Evolutionary conservation across 78 protist species (phyloP).

Genomic region (Mastigamoeba balamuthi): DNA sequence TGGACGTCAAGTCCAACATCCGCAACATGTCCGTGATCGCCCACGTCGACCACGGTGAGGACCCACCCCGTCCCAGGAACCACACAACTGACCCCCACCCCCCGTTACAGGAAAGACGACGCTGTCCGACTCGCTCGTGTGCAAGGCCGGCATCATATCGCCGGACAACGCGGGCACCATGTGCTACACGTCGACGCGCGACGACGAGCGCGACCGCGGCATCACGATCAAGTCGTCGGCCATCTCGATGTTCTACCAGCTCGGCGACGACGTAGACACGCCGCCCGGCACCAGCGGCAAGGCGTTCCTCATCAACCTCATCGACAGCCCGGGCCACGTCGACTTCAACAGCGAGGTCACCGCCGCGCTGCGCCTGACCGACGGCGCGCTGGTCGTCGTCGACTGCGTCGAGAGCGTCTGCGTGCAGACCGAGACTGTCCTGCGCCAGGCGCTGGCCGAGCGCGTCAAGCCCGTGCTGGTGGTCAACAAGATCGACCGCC

Average conservation of each 20-base stretch:
- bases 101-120: constrained; percentile 97
- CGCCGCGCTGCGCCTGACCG: constrained; percentile 79
- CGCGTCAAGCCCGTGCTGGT: constrained; percentile 62
- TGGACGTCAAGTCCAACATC: constrained; percentile 85
- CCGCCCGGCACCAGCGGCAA: constrained; percentile 3
- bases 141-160: constrained; percentile 93
- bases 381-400: constrained; percentile 87
- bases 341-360: constrained; percentile 84
- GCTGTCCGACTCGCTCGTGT: constrained; percentile 90
- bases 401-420: constrained; percentile 83
- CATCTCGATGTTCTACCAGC: constrained; percentile 47
- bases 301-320: constrained; percentile 67
- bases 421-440: constrained; percentile 86
- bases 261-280: neutral
- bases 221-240: constrained; percentile 75
- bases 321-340: constrained; percentile 96
- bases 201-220: constrained; percentile 67
- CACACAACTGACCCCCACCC: too few relatives aligned
- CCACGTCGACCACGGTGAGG: constrained; percentile 76
- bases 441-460: constrained; percentile 84
- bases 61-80: too few relatives aligned
- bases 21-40: constrained; percentile 97
- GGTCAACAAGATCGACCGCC: constrained; percentile 71
- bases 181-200: constrained; percentile 34
- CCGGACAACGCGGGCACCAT: constrained; percentile 36